Evolutionary conservation across 495 filamentous ascomycete genomes (phyloP).

Genomic region (Annulohypoxylon nitens): DNA sequence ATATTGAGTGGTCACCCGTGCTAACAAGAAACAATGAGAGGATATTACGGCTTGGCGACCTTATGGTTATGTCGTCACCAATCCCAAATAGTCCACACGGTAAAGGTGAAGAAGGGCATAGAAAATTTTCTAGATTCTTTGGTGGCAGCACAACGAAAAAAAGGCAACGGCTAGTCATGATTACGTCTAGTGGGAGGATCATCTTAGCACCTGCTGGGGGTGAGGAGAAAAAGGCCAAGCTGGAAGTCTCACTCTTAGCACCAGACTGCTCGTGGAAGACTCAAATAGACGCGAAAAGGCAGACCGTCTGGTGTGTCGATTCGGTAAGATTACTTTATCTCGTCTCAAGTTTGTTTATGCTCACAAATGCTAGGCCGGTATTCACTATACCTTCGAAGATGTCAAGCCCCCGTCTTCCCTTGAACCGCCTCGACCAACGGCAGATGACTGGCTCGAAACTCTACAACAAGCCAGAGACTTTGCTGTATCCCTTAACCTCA

Average conservation of each 20-base stretch:
- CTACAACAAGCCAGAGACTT: conserved; percentile 86
- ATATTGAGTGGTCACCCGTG: conserved; percentile 99
- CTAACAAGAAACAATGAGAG: conserved; percentile 90
- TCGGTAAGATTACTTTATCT: conserved; percentile 74
- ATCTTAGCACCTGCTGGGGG: conserved; percentile 93
- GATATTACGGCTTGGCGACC: conserved; percentile 93
- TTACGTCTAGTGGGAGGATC: conserved; percentile 90
- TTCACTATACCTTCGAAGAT: conserved; percentile 95
- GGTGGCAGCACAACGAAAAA: conserved; percentile 91
- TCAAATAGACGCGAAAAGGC: conserved; percentile 83
- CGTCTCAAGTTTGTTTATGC: conserved; percentile 25
- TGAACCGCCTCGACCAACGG: conserved; percentile 43
- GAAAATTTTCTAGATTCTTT: conserved; percentile 93
- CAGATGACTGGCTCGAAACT: conserved; percentile 87
- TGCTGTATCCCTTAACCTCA: conserved; percentile 76
- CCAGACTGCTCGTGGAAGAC: conserved; percentile 81
- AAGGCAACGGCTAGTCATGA: conserved; percentile 91
- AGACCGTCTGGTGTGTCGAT: conserved; percentile 90
- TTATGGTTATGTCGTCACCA: conserved; percentile 84
- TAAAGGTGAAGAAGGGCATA: conserved; percentile 69
- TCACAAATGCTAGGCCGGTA: conserved; percentile 73
- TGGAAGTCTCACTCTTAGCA: conserved; percentile 83
- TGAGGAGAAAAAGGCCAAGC: conserved; percentile 94
- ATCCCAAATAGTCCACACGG: conserved; percentile 76
- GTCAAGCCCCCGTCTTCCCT: conserved; percentile 69